These are phyloP conservation scores for Kazachstania sp. DNA, from an alignment of 1,139 yeast genomes.

Conservation along the genomic window DNA sequence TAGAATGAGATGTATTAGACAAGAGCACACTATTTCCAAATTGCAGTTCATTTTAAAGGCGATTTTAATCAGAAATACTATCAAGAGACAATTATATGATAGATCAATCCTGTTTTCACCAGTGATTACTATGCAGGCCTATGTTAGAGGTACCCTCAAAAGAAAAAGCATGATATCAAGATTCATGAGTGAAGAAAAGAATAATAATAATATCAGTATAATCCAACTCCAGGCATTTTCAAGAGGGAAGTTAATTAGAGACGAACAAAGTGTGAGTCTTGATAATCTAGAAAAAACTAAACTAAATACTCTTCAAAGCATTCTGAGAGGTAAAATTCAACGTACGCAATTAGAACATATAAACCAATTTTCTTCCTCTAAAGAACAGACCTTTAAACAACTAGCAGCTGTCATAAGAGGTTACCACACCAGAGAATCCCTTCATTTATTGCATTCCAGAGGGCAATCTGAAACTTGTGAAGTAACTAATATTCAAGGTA, in stretches of 20 bases:
- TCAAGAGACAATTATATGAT: background rate
- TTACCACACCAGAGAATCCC: constrained; percentile 31
- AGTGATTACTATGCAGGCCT: constrained; percentile 18
- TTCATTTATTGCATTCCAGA: background rate
- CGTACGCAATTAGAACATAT: background rate
- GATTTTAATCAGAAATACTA: constrained; percentile 14
- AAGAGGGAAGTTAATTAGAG: background rate
- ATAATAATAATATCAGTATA: background rate
- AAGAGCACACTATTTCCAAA: constrained; percentile 16
- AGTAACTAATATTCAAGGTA: constrained; percentile 35
- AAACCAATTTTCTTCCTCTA: too few relatives aligned
- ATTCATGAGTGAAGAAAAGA: background rate
- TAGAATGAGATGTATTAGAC: constrained; percentile 11
- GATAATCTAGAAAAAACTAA: background rate
- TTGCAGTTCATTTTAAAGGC: constrained; percentile 33
- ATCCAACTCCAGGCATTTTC: background rate
- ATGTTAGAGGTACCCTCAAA: constrained; percentile 34
- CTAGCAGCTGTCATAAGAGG: constrained; percentile 44
- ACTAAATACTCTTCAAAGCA: background rate
- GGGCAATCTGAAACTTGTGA: constrained; percentile 2
- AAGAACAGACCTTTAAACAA: constrained; percentile 2
- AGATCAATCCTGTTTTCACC: background rate
- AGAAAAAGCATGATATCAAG: background rate
- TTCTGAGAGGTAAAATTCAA: background rate
- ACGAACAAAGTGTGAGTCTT: background rate